A percentile compares a stretch with the other conserved stretches of the same genome.
Evolutionary conservation across 805 yeast genomes (phyloP).

Genomic region (Blastobotrys terrestris): DNA sequence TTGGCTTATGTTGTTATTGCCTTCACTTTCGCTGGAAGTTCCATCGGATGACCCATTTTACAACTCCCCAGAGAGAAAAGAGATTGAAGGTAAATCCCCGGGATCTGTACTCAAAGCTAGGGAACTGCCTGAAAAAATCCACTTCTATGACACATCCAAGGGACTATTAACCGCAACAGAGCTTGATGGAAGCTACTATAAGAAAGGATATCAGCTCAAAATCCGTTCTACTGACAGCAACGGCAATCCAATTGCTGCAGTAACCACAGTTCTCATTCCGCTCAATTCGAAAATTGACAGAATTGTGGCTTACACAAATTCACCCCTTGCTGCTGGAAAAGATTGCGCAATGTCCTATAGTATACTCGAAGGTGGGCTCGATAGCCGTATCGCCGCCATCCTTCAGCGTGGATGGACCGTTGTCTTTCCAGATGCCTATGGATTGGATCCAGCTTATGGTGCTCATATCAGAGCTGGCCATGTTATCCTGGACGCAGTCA

Average conservation of each 20-base stretch:
- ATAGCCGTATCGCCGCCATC: not conserved
- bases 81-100: not conserved
- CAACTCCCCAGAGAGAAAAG: not conserved
- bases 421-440: constrained; percentile 27
- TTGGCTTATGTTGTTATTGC: not conserved
- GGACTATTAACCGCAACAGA: not conserved
- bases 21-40: not conserved
- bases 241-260: constrained; percentile 24
- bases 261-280: constrained; percentile 27
- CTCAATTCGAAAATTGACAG: not conserved
- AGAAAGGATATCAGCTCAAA: constrained; percentile 17
- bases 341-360: not conserved
- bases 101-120: not conserved
- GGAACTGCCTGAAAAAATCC: not conserved
- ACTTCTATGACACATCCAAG: not conserved
- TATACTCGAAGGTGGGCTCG: not conserved
- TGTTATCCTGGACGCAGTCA: constrained; percentile 24
- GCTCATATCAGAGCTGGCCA: constrained; percentile 25
- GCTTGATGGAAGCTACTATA: not conserved
- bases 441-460: constrained; percentile 23
- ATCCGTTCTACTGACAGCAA: constrained; percentile 23
- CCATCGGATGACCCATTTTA: not conserved
- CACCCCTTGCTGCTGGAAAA: not conserved
- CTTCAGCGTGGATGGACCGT: constrained; percentile 3
- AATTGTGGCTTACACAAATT: not conserved